Base-by-base conservation (phyloP, 2,329 filamentous ascomycete species). In the Calonectria leucothoes region DNA sequence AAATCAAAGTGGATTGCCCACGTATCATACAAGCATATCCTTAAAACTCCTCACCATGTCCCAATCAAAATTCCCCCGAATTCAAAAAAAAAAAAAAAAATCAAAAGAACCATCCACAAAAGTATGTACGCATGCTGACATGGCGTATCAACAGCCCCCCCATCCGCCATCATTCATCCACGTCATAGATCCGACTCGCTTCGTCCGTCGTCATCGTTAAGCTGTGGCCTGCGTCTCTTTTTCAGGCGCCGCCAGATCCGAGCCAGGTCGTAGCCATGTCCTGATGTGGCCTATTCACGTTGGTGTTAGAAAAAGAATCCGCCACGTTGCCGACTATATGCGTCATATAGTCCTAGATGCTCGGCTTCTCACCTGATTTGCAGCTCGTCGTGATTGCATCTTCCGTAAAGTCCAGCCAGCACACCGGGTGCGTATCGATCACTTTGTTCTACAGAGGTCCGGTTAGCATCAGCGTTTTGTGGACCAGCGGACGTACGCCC, bases 301-400 rank as follows among this genome's bases (percentile, higher is more conserved):
- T 61, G 61, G 77, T 63, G 77, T 79, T 66, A 78, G 72, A 64
- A 33, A 6, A 37, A 66, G 48, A 27, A 37, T 55, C 42, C 33
- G 49, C 51, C 23, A 42, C 35, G 17, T n/a, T 42, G 49, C 45
- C 45, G 14, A 31, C 49, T 39, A 23, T 45, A 15, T 49, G 57
- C 35, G 25, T 45, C 55, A 69, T 27, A 15, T 25, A 67, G 35
- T 15, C 31, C 33, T 35, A 25, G 14, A 37, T 64, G 29, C 27
- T 27, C 59, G 39, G 39, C 25, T 66, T 88, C 93, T 84, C 87
- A 97, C 96, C 96, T 85, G 93, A 94, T 82, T 95, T 94, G 86
- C 95, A 98, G 77, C 95, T 95, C 42, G 95, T 98, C 81, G 98
- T 93, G 77, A 99, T 98, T 75, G 94, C 94, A 80, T 98, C 93